phyloP scores from a whole-genome alignment of 73 alveolate genomes.

The Paramecium sexaurelia region DNA sequence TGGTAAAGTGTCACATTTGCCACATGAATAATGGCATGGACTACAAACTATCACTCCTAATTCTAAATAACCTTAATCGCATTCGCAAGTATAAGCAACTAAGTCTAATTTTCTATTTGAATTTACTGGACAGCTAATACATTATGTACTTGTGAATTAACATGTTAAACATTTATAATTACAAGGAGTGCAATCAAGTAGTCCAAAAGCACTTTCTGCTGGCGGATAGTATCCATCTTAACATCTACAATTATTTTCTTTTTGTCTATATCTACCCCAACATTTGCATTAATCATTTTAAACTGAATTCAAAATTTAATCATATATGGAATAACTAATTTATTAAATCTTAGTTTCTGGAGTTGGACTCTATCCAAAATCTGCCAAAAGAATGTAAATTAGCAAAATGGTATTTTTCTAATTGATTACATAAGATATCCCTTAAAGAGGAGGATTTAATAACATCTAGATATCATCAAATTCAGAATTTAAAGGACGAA shows the following conservation, averaged over 20 bases:
- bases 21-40: not conserved
- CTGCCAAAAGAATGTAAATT: not conserved
- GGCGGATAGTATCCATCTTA: conserved; percentile 19
- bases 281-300: not conserved
- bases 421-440: not conserved
- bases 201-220: not conserved
- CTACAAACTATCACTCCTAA: not conserved
- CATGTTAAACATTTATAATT: not conserved
- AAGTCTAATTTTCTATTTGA: not conserved
- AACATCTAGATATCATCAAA: not conserved
- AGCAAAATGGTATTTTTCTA: not conserved
- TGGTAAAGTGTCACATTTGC: not conserved
- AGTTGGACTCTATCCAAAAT: not conserved
- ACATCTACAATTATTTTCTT: not conserved
- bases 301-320: not conserved
- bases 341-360: not conserved
- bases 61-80: not conserved
- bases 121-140: not conserved
- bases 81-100: not conserved
- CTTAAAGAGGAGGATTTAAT: not conserved
- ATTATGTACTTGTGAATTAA: not conserved
- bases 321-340: not conserved
- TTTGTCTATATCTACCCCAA: conserved; percentile 7
- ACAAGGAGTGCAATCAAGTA: not conserved
- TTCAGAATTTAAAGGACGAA: not conserved